These are phyloP conservation scores for Phaeosphaeriaceae sp. DNA, from an alignment of 2,329 filamentous ascomycete species.

Conservation along the genomic window DNA sequence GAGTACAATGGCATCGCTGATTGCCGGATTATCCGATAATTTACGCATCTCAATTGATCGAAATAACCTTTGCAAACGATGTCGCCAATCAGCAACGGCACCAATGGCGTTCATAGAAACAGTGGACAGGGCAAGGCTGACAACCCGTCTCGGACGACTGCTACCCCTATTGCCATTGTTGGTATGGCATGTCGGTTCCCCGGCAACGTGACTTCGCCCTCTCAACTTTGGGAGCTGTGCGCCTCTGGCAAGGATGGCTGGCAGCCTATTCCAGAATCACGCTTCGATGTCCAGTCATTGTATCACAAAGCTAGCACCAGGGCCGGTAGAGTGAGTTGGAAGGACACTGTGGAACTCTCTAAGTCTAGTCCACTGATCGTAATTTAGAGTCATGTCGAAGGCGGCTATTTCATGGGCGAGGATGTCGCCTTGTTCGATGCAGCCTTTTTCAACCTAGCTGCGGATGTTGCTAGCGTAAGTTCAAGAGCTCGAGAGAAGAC, in stretches of 20 bases:
- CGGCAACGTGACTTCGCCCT: constrained; percentile 28
- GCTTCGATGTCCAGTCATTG: constrained; percentile 31
- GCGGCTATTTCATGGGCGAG: background rate
- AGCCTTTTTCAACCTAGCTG: constrained; percentile 21
- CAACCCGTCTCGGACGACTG: too few species aligned
- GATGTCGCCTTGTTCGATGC: constrained; percentile 18
- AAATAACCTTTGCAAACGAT: too few species aligned
- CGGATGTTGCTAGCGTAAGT: constrained; percentile 13
- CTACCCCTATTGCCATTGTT: constrained; percentile 9
- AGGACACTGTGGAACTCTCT: background rate
- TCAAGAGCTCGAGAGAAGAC: background rate
- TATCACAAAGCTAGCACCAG: constrained; percentile 21
- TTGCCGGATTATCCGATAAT: too few species aligned
- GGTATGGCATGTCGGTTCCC: constrained; percentile 34
- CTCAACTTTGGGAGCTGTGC: constrained; percentile 42
- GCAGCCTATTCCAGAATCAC: constrained; percentile 30
- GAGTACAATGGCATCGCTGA: too few species aligned
- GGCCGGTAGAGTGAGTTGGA: background rate
- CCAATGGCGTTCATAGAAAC: too few species aligned
- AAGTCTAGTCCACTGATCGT: too few species aligned
- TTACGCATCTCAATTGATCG: too few species aligned
- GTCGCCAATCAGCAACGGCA: too few species aligned
- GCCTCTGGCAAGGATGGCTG: constrained; percentile 31
- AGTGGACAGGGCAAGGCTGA: too few species aligned
- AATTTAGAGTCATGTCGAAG: background rate